Evolutionary conservation across 1,284 basidiomycete species (phyloP).

Genomic region (Meira nashicola): DNA sequence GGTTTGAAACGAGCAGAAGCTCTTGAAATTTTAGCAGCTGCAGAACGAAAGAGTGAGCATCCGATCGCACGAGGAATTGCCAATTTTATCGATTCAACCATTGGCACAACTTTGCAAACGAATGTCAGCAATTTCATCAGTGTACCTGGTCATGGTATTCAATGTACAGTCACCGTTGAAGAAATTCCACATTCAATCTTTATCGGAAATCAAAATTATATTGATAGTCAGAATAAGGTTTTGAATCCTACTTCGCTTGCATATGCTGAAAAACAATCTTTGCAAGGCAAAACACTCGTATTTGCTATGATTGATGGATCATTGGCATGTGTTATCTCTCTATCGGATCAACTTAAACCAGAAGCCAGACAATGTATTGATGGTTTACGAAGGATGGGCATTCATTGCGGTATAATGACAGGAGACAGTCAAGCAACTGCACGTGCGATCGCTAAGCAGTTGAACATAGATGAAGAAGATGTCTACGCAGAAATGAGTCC

Average conservation of each 20-base stretch:
- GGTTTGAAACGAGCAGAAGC: slow-evolving; percentile 28
- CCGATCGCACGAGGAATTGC: slow-evolving; percentile 90
- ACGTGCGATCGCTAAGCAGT: slow-evolving; percentile 33
- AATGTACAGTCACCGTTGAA: slow-evolving; percentile 19
- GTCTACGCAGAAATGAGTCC: slow-evolving; percentile 48
- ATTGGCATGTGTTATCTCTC: slow-evolving; percentile 31
- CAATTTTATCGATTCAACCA: slow-evolving; percentile 50
- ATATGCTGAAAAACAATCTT: slow-evolving; percentile 28
- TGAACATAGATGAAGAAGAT: slow-evolving; percentile 34
- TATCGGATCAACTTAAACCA: slow-evolving; percentile 46
- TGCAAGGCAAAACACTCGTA: slow-evolving; percentile 39
- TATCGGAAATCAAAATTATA: slow-evolving; percentile 37
- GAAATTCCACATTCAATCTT: slow-evolving; percentile 22
- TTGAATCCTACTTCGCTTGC: slow-evolving; percentile 3
- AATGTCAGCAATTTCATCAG: slow-evolving; percentile 68
- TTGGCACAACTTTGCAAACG: slow-evolving; percentile 43
- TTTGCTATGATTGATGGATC: slow-evolving; percentile 39
- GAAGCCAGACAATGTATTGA: slow-evolving; percentile 36
- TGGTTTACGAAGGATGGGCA: slow-evolving; percentile 39
- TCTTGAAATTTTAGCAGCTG: slow-evolving; percentile 67
- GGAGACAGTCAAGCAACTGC: slow-evolving; percentile 46
- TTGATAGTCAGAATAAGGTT: slow-evolving; percentile 15
- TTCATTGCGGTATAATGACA: slow-evolving; percentile 45
- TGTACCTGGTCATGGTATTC: slow-evolving; percentile 81
- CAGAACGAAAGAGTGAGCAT: slow-evolving; percentile 89